These are phyloP conservation scores for Ceratocystis ficicola DNA, from an alignment of 2,329 filamentous ascomycete genomes.

Conservation along the genomic window DNA sequence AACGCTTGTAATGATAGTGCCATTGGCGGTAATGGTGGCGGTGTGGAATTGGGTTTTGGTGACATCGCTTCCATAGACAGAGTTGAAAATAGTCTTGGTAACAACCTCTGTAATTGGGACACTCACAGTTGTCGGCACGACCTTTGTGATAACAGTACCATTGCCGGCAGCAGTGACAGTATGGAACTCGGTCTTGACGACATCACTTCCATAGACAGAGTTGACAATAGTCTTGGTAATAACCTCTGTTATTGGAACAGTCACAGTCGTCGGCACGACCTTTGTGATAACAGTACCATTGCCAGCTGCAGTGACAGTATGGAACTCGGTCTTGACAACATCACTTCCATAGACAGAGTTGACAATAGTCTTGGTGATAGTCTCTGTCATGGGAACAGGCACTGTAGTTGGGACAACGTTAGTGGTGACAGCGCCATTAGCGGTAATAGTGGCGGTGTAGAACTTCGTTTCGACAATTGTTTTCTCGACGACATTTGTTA, in stretches of 20 bases:
- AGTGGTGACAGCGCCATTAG: not conserved
- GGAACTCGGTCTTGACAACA: not conserved
- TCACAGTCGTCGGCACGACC: constrained; percentile 2
- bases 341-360: not conserved
- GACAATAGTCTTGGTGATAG: not conserved
- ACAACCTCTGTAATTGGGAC: constrained; percentile 8
- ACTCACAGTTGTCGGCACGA: constrained; percentile 7
- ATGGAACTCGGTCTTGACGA: not conserved
- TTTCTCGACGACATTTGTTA: constrained; percentile 11
- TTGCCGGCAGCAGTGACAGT: not conserved
- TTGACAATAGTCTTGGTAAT: not conserved
- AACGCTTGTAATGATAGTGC: not conserved
- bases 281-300: constrained; percentile 4
- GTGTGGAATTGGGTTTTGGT: constrained; percentile 5
- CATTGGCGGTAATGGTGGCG: not conserved
- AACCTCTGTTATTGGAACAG: constrained; percentile 11
- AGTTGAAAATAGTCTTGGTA: constrained; percentile 2
- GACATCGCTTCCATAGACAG: constrained; percentile 9
- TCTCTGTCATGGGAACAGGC: constrained; percentile 5
- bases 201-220: not conserved
- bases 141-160: constrained; percentile 2
- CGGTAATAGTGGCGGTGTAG: constrained; percentile 7
- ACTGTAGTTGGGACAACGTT: constrained; percentile 5
- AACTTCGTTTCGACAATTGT: not conserved
- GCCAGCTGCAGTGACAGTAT: not conserved